A percentile compares a stretch with the other conserved stretches of the same genome.
phyloP scores from a whole-genome alignment of 768 basidiomycete genomes.

The Russula brevipes region DNA sequence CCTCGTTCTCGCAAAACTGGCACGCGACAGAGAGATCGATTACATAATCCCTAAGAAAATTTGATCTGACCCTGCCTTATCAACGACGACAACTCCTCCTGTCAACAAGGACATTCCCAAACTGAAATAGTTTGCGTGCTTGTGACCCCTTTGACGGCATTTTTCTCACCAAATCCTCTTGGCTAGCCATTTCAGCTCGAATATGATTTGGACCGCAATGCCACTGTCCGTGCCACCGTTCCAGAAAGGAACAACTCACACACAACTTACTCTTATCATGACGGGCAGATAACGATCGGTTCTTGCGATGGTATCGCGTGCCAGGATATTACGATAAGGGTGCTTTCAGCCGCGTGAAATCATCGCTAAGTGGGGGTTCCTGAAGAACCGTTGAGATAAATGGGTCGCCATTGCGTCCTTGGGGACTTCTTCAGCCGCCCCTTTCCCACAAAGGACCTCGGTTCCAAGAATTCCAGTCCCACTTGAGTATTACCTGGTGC shows the following conservation, averaged over 20 bases:
- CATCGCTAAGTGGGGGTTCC: background rate
- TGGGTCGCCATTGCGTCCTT: background rate
- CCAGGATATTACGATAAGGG: slow-evolving; percentile 8
- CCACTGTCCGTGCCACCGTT: background rate
- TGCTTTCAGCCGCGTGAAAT: background rate
- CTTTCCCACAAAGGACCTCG: background rate
- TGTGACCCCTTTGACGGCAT: no score
- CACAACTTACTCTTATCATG: background rate
- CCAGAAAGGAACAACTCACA: background rate
- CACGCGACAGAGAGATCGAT: background rate
- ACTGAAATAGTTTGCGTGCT: no score
- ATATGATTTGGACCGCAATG: background rate
- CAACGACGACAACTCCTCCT: no score
- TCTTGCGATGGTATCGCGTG: background rate
- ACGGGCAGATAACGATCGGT: background rate
- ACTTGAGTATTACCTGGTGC: background rate
- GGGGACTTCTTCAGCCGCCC: background rate
- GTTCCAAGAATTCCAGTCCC: background rate
- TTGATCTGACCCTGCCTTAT: no score
- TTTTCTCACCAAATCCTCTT: background rate
- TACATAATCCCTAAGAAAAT: background rate
- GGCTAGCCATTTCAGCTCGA: background rate
- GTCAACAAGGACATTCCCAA: no score
- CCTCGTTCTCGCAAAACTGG: no score
- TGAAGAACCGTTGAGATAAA: slow-evolving; percentile 10